Conservation (phyloP, 2,329 filamentous ascomycete species). For the Ustulina deusta region DNA sequence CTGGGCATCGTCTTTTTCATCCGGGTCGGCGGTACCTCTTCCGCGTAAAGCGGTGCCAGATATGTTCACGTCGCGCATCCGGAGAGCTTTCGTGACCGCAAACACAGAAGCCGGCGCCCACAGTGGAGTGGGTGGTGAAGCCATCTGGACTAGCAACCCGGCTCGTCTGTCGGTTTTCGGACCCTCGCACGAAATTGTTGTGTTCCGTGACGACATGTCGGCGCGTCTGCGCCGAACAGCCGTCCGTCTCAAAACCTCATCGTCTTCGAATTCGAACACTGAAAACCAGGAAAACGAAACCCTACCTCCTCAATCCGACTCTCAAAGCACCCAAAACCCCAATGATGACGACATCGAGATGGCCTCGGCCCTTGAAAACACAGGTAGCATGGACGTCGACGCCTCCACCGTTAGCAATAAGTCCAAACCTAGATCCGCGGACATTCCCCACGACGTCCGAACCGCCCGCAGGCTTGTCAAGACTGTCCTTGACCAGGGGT, state of each 20-base stretch:
- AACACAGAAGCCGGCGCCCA: constrained; percentile 74
- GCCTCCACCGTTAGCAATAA: constrained; percentile 14
- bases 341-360: constrained; percentile 52
- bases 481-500: constrained; percentile 90
- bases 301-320: constrained; percentile 19
- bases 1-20: constrained; percentile 90
- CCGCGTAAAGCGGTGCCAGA: constrained; percentile 82
- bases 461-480: constrained; percentile 85
- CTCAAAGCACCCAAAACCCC: constrained; percentile 25
- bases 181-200: constrained; percentile 84
- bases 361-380: constrained; percentile 46
- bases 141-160: constrained; percentile 91
- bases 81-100: constrained; percentile 81
- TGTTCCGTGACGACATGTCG: constrained; percentile 89
- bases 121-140: constrained; percentile 72
- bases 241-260: constrained; percentile 72
- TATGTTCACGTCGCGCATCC: constrained; percentile 88
- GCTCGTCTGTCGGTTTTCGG: constrained; percentile 86
- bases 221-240: constrained; percentile 81
- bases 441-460: constrained; percentile 63
- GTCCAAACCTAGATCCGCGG: constrained; percentile 23
- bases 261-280: constrained; percentile 39
- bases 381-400: constrained; percentile 61
- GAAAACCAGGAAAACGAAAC: constrained; percentile 40
- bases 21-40: constrained; percentile 76